A percentile compares a stretch with the other conserved stretches of the same genome.
phyloP scores from a whole-genome alignment of 305 asterid genomes.

The Plantago coronopus region DNA sequence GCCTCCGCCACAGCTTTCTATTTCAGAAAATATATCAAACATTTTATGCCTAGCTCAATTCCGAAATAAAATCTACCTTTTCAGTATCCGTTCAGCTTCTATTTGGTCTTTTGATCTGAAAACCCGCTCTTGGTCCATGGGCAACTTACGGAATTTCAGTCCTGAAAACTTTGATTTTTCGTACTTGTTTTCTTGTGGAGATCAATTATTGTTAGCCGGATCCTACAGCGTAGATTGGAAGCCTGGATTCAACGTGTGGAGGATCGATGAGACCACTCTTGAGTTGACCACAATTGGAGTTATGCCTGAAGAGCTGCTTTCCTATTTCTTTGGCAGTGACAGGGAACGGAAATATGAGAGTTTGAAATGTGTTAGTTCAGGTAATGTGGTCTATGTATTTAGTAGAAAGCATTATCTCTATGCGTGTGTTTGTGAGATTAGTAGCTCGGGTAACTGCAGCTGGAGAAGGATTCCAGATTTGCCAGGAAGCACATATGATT shows the following conservation, averaged over 20 bases:
- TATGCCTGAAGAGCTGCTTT: conserved; percentile 28
- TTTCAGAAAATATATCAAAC: conserved; percentile 21
- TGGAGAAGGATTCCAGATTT: conserved; percentile 32
- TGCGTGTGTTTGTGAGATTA: conserved; percentile 35
- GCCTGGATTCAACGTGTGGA: conserved; percentile 30
- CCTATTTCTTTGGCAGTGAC: conserved; percentile 14
- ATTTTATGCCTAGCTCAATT: conserved; percentile 24
- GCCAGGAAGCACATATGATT: conserved; percentile 16
- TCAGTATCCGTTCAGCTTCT: conserved; percentile 23
- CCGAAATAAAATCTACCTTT: conserved; percentile 26
- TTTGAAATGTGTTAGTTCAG: conserved; percentile 29
- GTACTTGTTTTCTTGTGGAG: conserved; percentile 23
- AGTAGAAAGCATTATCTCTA: conserved; percentile 20
- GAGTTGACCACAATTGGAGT: conserved; percentile 31
- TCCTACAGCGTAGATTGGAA: conserved; percentile 15
- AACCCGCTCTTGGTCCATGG: conserved; percentile 30
- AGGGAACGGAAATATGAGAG: conserved; percentile 5
- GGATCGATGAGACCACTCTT: conserved; percentile 30
- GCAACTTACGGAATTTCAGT: conserved; percentile 29
- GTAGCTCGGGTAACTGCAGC: conserved; percentile 21
- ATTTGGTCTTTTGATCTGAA: conserved; percentile 28
- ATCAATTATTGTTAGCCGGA: conserved; percentile 31
- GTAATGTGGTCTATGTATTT: conserved; percentile 26
- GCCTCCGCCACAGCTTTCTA: conserved; percentile 28
- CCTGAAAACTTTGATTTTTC: conserved; percentile 29